These are phyloP conservation scores for Zopfochytrium polystomum DNA, from an alignment of 371 early-diverging fungal genomes.

Conservation along the genomic window DNA sequence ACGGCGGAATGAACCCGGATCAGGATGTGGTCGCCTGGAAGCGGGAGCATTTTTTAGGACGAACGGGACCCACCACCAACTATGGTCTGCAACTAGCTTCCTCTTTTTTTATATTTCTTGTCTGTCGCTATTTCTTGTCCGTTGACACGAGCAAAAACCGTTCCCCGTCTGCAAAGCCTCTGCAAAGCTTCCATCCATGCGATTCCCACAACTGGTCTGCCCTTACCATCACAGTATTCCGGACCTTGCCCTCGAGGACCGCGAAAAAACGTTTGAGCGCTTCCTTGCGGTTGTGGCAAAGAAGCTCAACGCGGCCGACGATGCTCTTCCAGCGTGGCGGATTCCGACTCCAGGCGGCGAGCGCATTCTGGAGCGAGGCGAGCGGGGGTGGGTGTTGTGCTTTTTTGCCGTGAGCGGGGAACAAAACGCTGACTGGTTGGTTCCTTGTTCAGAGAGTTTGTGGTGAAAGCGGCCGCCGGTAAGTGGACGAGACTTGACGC, in stretches of 20 bases:
- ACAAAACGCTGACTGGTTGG: too few species aligned
- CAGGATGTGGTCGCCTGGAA: not conserved
- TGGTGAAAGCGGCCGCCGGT: too few species aligned
- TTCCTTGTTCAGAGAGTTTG: too few species aligned
- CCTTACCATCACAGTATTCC: constrained; percentile 22
- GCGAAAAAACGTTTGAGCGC: constrained; percentile 29
- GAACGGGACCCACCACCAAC: constrained; percentile 9
- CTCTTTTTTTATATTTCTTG: not conserved
- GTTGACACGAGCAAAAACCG: too few species aligned
- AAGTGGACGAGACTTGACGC: too few species aligned
- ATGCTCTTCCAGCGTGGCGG: not conserved
- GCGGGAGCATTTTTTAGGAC: not conserved
- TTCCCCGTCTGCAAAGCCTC: not conserved
- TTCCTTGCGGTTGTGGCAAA: constrained; percentile 8
- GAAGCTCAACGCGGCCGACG: not conserved
- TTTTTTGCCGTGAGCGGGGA: not conserved
- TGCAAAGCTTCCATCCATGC: constrained; percentile 10
- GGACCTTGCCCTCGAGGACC: constrained; percentile 24
- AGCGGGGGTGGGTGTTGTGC: not conserved
- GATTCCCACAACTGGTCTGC: constrained; percentile 13
- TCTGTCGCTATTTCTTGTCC: too few species aligned
- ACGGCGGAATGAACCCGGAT: too few species aligned
- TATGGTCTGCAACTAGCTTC: constrained; percentile 1
- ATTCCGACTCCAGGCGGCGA: too few species aligned
- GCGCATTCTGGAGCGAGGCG: too few species aligned